These are phyloP conservation scores for Myrica gale DNA, from an alignment of 306 rosid genomes.

Conservation along the genomic window DNA sequence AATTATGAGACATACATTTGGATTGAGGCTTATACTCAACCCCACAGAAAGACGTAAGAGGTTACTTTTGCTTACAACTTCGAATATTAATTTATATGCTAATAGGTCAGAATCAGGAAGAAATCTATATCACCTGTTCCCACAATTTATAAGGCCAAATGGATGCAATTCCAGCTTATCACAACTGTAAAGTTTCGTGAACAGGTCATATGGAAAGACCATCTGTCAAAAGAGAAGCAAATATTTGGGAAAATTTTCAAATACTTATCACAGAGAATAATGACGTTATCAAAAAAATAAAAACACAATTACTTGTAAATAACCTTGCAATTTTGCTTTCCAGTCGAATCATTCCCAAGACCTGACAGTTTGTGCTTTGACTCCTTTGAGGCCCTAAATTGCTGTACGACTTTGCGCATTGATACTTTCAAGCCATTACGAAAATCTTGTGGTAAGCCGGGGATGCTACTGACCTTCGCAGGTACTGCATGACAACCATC, in stretches of 20 bases:
- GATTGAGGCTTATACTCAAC: no score
- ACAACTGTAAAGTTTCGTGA: conserved; percentile 53
- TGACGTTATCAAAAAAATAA: conserved; percentile 14
- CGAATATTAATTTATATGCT: neutral
- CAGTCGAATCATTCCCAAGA: conserved; percentile 46
- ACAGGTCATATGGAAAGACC: conserved; percentile 62
- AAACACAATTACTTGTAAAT: neutral
- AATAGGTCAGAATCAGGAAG: conserved; percentile 23
- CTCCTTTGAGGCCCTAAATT: conserved; percentile 64
- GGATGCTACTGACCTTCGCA: conserved; percentile 38
- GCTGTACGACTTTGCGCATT: conserved; percentile 67
- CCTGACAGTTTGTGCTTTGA: conserved; percentile 33
- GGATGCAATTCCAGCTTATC: conserved; percentile 59
- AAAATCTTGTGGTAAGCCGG: conserved; percentile 52
- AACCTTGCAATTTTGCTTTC: conserved; percentile 34
- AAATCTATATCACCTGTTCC: conserved; percentile 62
- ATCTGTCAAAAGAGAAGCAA: conserved; percentile 46
- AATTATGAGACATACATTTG: no score
- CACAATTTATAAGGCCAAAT: conserved; percentile 74
- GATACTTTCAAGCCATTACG: conserved; percentile 65
- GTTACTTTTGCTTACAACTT: neutral
- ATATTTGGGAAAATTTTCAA: conserved; percentile 19
- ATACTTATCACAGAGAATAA: conserved; percentile 8
- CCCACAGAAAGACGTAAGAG: no score
- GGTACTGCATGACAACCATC: conserved; percentile 50